Base-by-base conservation (phyloP, 129 eudicot species). In the Ambrosia trifida region DNA sequence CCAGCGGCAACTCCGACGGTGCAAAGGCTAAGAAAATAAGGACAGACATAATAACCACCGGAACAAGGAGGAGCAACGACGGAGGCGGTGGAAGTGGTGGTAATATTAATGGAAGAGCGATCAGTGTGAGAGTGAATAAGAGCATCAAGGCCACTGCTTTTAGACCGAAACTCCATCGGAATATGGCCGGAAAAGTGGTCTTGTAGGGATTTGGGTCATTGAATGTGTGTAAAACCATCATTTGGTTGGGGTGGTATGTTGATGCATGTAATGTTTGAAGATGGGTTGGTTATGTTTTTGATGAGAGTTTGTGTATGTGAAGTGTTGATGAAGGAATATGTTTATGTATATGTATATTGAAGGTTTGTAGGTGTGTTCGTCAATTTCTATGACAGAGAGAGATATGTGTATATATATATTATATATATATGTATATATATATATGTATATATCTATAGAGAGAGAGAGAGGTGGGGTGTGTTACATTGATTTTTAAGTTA, bases 61-160 rank as follows among this genome's bases (percentile, higher is more conserved):
- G 80, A 0, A 76, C 33, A n/a, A 76, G 17, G 62, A 76, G 80
- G 52, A 76, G 64, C 75, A 69, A 28, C 70, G 70, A 20, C 11
- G 80, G 80, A 59, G 80, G 80, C 17, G 80, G 80, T 24, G 80
- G 80, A 10, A 76, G 75, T 5, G 80, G 80, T 33, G 80, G 75
- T 75, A 76, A 47, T 9, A 76, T 54, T 64, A 76, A 49, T 33
- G 80, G 80, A 46, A 76, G 80, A 59, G 69, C 62, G 13, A 68
- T 45, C 35, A 76, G 54, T 0, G 53, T 59, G 7, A 59, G 45
- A 9, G 80, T 76, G 70, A 76, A 50, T 2, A 76, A 28, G 35
- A 60, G 45, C 80, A 69, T 76, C 64, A 68, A 45, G 3, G 70
- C 63, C n/a, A 76, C 33, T 24, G 68, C 51, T 68, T 76, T 76